Evolutionary conservation across 306 rosid species (phyloP), one percentile per base, ranked within the genome.

Genomic region (Cucurbita argyrosperma): DNA sequence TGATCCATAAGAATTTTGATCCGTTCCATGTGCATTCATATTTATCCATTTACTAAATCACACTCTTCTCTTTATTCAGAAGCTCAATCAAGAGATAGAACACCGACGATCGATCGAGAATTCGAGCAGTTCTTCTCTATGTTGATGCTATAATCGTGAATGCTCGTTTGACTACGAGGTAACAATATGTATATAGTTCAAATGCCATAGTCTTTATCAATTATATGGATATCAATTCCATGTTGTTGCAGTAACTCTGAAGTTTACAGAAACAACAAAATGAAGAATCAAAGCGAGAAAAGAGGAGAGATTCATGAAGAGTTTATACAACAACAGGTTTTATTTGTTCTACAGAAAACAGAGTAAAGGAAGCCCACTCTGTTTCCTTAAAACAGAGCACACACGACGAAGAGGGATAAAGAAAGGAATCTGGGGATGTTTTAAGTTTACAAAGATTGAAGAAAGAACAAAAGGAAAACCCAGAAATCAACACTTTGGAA

Each of bases 71-170:
- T 79, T 78, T 59, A 72, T 86, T 87, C 90, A 93, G 94, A 90
- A 77, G 88, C 76, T 82, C 79, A 87, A 82, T 84, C 96, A 26
- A 81, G 71, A 10, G 38, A 68, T 63, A 83, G 85, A 84, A 73
- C 80, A 58, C 94, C 98, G n/a, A 93, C 98, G 11, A 93, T 90
- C 55, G 97, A 93, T 83, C 89, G 87, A 82, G 98, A 93, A 76
- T 93, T 93, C 43, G 98, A 90, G 87, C 77, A 93, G 87, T 89
- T 86, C 84, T 93, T 93, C 82, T 93, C 98, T 5, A 77, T 49
- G 88, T 90, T 93, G 42, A 86, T 90, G 98, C 82, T 23, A 23
- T 23, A 23, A 1, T 1, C 26, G 26, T 23, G 26, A 23, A 23
- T 23, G 26, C 26, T 23, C 26, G 26, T 23, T 23, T 23, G 26